These are phyloP conservation scores for Suhomyces kunorum DNA, from an alignment of 1,139 yeast species.

Conservation along the genomic window DNA sequence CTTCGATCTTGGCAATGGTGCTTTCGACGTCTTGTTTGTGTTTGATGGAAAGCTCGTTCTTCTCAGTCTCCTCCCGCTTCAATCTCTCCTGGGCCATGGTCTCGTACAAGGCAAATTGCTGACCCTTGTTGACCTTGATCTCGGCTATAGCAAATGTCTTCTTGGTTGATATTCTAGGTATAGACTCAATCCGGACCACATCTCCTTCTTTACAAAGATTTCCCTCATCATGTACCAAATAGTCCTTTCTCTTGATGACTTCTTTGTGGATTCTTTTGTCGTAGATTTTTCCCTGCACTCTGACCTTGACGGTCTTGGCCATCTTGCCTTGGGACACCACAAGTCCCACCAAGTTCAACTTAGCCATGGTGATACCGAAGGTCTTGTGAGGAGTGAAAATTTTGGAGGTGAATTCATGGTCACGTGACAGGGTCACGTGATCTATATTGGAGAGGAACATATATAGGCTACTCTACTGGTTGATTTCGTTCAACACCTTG, in stretches of 20 bases:
- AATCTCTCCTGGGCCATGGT: constrained; percentile 70
- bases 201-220: constrained; percentile 93
- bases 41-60: constrained; percentile 49
- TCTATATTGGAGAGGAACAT: background rate
- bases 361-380: constrained; percentile 56
- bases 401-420: constrained; percentile 4
- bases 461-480: constrained; percentile 1
- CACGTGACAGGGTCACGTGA: constrained; percentile 1
- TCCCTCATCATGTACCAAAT: constrained; percentile 91
- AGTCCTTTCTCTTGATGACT: constrained; percentile 76
- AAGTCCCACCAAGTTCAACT: constrained; percentile 87
- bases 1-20: constrained; percentile 46
- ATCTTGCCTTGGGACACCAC: constrained; percentile 95
- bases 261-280: constrained; percentile 75
- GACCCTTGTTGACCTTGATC: constrained; percentile 85
- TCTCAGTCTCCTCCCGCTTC: constrained; percentile 57
- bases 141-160: constrained; percentile 95
- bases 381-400: constrained; percentile 1
- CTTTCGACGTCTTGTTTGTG: constrained; percentile 44
- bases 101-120: constrained; percentile 82
- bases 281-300: constrained; percentile 73
- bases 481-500: constrained; percentile 21
- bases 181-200: constrained; percentile 87
- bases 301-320: constrained; percentile 92
- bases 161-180: constrained; percentile 79